Conservation (phyloP, 441 rosid species). For the Cnidoscolus chayamansa region DNA sequence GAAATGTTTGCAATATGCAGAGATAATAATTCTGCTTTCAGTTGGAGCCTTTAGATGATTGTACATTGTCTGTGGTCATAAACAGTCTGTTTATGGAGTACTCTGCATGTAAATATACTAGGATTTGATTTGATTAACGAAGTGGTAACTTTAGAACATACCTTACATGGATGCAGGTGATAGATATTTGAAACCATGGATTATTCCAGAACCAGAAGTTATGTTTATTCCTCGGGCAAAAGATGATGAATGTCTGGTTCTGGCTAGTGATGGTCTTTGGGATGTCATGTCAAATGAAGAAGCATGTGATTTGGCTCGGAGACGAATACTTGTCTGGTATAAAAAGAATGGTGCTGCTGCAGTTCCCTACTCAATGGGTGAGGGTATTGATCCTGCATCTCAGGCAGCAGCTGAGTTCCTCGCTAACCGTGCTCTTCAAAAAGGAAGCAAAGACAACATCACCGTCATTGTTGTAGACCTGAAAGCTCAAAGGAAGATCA, state of each 20-base stretch:
- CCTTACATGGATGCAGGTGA: slow-evolving; percentile 50
- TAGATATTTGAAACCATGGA: slow-evolving; percentile 82
- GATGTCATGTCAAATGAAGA: slow-evolving; percentile 87
- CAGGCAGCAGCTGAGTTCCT: slow-evolving; percentile 85
- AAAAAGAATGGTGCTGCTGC: slow-evolving; percentile 49
- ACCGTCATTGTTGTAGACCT: slow-evolving; percentile 74
- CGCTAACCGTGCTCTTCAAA: slow-evolving; percentile 63
- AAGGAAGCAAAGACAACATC: slow-evolving; percentile 84
- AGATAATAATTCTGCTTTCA: not conserved
- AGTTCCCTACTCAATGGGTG: slow-evolving; percentile 35
- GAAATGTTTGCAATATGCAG: not conserved
- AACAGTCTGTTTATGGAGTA: not conserved
- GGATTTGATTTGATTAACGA: not conserved
- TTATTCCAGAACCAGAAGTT: slow-evolving; percentile 87
- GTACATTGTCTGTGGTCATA: not conserved
- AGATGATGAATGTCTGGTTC: slow-evolving; percentile 81
- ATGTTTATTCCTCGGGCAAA: slow-evolving; percentile 61
- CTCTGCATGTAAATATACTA: not conserved
- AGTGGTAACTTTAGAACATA: not conserved
- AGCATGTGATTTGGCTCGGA: slow-evolving; percentile 78
- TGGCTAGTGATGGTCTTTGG: slow-evolving; percentile 92
- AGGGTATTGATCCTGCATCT: slow-evolving; percentile 62
- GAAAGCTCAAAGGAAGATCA: slow-evolving; percentile 82
- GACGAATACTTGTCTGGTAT: slow-evolving; percentile 74
- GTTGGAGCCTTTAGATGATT: not conserved